These are phyloP conservation scores for Arabidopsis arenosa DNA, from an alignment of 345 rosid species.

Conservation along the genomic window DNA sequence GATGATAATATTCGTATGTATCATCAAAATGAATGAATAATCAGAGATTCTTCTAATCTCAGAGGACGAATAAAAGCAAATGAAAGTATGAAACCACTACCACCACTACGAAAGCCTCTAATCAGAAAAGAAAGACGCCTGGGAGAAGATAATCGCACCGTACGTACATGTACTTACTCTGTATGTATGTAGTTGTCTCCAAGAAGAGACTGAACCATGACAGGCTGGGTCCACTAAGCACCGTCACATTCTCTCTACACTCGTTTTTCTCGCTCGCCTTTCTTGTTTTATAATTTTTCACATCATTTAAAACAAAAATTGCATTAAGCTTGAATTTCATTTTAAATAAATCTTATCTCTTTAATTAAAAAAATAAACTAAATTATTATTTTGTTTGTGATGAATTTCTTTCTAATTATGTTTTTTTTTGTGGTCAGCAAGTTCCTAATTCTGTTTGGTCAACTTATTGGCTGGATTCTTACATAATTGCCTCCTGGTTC, in stretches of 20 bases:
- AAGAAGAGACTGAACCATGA: constrained; percentile 32
- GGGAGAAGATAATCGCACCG: constrained; percentile 23
- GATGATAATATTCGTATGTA: constrained; percentile 39
- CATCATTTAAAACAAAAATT: background rate
- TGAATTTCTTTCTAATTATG: background rate
- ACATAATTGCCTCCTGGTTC: background rate
- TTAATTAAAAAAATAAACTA: background rate
- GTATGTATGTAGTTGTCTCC: constrained; percentile 10
- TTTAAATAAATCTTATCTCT: background rate
- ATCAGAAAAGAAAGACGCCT: constrained; percentile 14
- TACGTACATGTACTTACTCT: constrained; percentile 35
- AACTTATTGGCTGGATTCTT: background rate
- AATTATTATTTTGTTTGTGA: background rate
- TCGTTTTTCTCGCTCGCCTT: constrained; percentile 24
- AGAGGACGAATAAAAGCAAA: constrained; percentile 13
- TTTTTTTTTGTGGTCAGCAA: background rate
- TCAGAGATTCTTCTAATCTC: constrained; percentile 32
- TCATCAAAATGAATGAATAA: constrained; percentile 24
- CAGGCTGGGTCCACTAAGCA: constrained; percentile 31
- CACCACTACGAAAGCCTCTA: constrained; percentile 23
- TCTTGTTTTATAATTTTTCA: background rate
- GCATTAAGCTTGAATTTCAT: background rate
- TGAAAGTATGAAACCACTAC: constrained; percentile 2
- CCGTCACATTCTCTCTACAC: constrained; percentile 36
- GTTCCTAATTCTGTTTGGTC: background rate